phyloP scores from a whole-genome alignment of 1,139 yeast species.

The Kluyveromyces sp. region DNA sequence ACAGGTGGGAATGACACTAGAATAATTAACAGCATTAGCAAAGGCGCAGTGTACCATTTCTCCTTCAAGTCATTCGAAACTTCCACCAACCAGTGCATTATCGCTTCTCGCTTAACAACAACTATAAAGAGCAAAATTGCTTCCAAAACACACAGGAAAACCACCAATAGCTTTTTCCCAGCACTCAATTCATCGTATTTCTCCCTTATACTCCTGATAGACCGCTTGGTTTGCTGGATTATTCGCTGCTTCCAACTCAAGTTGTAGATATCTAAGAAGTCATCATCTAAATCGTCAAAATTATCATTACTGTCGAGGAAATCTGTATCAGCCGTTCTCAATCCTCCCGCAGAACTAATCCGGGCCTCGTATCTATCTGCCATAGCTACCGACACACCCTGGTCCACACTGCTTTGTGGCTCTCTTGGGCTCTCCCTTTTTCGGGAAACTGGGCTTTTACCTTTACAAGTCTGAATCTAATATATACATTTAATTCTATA shows the following conservation, averaged over 20 bases:
- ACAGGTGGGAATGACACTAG: conserved; percentile 76
- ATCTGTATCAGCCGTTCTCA: conserved; percentile 5
- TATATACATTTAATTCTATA: too few relatives aligned
- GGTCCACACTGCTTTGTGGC: too few relatives aligned
- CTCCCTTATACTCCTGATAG: conserved; percentile 10
- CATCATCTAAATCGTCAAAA: conserved; percentile 21
- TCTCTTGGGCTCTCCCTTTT: too few relatives aligned
- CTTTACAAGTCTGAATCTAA: too few relatives aligned
- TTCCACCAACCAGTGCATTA: conserved; percentile 38
- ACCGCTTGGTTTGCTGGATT: conserved; percentile 16
- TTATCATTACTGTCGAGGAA: conserved; percentile 8
- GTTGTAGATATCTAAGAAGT: conserved; percentile 27
- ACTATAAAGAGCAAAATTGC: conserved; percentile 28
- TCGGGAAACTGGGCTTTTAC: too few relatives aligned
- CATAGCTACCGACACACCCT: conserved; percentile 1
- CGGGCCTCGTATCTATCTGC: conserved; percentile 13
- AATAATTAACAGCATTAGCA: conserved; percentile 44
- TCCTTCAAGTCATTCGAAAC: conserved; percentile 36
- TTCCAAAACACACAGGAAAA: conserved; percentile 16
- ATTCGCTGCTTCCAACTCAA: conserved; percentile 28
- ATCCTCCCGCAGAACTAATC: conserved; percentile 7
- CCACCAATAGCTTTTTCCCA: conserved; percentile 19
- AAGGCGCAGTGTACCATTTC: conserved; percentile 39
- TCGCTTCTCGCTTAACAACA: conserved; percentile 41
- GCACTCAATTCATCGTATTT: conserved; percentile 16